Evolutionary conservation across 139 green algal genomes (phyloP), one percentile per base, ranked within the genome.

Genomic region (Chlamydomonas incerta): DNA sequence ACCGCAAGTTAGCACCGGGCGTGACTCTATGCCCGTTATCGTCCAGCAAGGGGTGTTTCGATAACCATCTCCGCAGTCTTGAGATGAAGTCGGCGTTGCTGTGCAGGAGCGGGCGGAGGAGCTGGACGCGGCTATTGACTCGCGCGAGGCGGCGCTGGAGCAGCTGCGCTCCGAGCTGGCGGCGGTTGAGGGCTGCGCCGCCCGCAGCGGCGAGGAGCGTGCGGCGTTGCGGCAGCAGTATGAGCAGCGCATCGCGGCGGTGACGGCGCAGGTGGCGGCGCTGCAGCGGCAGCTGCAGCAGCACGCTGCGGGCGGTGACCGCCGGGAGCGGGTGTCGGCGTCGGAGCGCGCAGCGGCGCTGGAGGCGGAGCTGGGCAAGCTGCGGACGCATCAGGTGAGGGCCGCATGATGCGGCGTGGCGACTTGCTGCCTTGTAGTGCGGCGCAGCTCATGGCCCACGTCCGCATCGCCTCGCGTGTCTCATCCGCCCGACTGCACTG

Each of bases 241-340:
- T 34, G 85, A 89, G 60, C 37, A 74, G 46, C 85, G 85, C n/a
- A 85, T 89, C 21, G 41, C 52, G 37, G 69, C 72, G 55, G 68
- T 79, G 26, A 35, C 71, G 24, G 34, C 68, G 50, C 80, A 86
- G 66, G 67, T 85, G 50, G 10, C 24, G 6, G 29, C 58, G 11
- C 81, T 87, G 33, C 68, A 87, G 37, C 37, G 71, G 29, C 81
- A 87, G 71, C 81, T 87, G 58, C 58, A 81, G 81, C 71, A 87
- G 71, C 81, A 87, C 20, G 50, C 23, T 0, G 46, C 50, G 34
- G 80, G 34, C 37, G 2, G 18, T 10, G 80, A 75, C 31, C 33
- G 55, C 3, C 68, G 68, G 3, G 79, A 85, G 21, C 65, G 66
- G 21, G 31, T 60, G 68, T 55, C 62, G 8, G 20, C 50, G 2